phyloP scores from a whole-genome alignment of 1,139 yeast species.

The Zygosaccharomyces pseudobailii region DNA sequence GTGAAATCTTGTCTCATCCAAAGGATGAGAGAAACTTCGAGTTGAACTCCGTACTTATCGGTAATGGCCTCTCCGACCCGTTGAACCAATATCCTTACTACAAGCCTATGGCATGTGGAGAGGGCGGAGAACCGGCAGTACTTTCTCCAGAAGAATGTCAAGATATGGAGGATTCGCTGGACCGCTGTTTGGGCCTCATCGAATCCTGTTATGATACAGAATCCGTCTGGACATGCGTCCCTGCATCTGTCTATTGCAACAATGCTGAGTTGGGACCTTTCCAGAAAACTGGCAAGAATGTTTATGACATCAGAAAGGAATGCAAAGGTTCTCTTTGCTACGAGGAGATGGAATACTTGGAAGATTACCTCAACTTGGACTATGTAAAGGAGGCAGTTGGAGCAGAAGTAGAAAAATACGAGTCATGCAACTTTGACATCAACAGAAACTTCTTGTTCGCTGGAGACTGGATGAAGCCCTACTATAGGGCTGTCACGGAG shows the following conservation, averaged over 20 bases:
- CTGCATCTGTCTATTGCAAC: slow-evolving; percentile 89
- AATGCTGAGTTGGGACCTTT: slow-evolving; percentile 83
- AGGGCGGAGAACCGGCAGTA: slow-evolving; percentile 83
- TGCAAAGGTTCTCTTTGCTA: slow-evolving; percentile 84
- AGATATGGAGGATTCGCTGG: slow-evolving; percentile 64
- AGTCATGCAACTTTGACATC: slow-evolving; percentile 80
- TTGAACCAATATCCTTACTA: slow-evolving; percentile 82
- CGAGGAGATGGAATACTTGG: slow-evolving; percentile 61
- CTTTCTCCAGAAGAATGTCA: slow-evolving; percentile 69
- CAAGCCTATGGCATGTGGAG: slow-evolving; percentile 97
- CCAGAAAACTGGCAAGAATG: slow-evolving; percentile 85
- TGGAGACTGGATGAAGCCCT: slow-evolving; percentile 92
- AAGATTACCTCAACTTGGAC: slow-evolving; percentile 62
- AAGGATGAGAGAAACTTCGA: slow-evolving; percentile 70
- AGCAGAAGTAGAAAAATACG: slow-evolving; percentile 80
- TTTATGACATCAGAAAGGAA: slow-evolving; percentile 83
- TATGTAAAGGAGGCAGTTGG: slow-evolving; percentile 78
- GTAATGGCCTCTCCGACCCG: slow-evolving; percentile 95
- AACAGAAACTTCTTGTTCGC: slow-evolving; percentile 79
- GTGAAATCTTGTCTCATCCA: slow-evolving; percentile 73
- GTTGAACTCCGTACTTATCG: slow-evolving; percentile 83
- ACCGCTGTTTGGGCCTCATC: slow-evolving; percentile 77
- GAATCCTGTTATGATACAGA: slow-evolving; percentile 74
- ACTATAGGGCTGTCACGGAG: slow-evolving; percentile 55
- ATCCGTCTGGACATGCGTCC: slow-evolving; percentile 87